Percentiles rank a stretch among this genome's conserved stretches.
These are phyloP conservation scores for Chenopodium album DNA, from an alignment of 148 eudicot species.

Conservation along the genomic window DNA sequence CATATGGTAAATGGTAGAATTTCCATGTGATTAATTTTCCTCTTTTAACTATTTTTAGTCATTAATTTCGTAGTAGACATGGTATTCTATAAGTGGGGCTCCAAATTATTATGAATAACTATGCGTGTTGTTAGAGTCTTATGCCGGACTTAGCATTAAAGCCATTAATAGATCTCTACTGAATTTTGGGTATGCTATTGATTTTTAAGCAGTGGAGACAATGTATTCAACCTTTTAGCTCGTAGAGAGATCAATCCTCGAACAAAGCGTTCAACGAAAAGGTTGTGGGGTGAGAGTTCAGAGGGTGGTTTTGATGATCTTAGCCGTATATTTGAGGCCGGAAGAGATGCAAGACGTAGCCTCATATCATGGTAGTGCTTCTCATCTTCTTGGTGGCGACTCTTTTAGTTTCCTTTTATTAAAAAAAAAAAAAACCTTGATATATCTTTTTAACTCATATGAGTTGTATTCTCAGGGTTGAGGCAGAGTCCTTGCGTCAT, in stretches of 20 bases:
- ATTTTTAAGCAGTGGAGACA: slow-evolving; percentile 40
- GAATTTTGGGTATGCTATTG: slow-evolving; percentile 10
- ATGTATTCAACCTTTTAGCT: slow-evolving; percentile 67
- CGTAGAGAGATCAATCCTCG: slow-evolving; percentile 75
- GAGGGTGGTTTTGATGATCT: slow-evolving; percentile 31
- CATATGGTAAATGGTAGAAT: not conserved
- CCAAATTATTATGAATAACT: not conserved
- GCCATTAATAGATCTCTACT: not conserved
- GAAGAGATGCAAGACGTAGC: slow-evolving; percentile 62
- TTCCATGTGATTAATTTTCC: not conserved
- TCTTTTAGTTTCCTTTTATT: not conserved
- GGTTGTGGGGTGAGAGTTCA: slow-evolving; percentile 51
- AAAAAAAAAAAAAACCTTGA: not conserved
- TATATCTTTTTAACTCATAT: not conserved
- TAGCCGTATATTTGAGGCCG: slow-evolving; percentile 42
- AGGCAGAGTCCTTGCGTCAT: slow-evolving; percentile 79
- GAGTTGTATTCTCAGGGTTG: slow-evolving; percentile 57
- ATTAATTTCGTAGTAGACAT: not conserved
- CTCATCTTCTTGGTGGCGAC: not conserved
- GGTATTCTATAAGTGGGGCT: not conserved
- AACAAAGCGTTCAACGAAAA: slow-evolving; percentile 51
- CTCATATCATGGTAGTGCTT: slow-evolving; percentile 73
- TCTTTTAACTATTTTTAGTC: not conserved
- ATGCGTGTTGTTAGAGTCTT: not conserved
- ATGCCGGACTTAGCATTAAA: not conserved